These are phyloP conservation scores for Tricholoma saponaceum DNA, from an alignment of 768 basidiomycete species.

Conservation along the genomic window DNA sequence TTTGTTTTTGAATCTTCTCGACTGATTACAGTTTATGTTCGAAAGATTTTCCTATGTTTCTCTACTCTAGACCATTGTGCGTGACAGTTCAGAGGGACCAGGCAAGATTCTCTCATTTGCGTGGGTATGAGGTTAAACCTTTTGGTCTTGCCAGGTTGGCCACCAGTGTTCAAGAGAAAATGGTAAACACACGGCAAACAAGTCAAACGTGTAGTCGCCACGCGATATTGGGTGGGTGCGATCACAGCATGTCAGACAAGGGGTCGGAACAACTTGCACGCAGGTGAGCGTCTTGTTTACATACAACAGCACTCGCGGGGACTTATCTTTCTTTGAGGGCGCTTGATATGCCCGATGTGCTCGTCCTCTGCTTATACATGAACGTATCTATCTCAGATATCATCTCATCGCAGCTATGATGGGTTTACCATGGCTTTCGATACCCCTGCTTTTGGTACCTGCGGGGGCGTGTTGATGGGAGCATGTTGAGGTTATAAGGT, in stretches of 20 bases:
- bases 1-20: neutral
- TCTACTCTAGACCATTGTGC: too few relatives aligned
- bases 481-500: neutral
- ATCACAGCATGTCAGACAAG: neutral
- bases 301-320: neutral
- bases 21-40: neutral
- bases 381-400: neutral
- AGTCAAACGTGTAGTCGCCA: neutral
- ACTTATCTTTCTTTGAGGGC: neutral
- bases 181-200: neutral
- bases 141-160: neutral
- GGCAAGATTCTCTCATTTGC: neutral
- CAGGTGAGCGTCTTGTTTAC: neutral
- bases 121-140: neutral
- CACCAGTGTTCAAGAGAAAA: neutral
- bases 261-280: neutral
- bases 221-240: neutral
- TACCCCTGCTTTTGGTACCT: neutral
- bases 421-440: neutral
- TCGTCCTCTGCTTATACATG: neutral
- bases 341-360: neutral
- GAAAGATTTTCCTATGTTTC: too few relatives aligned
- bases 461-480: conserved; percentile 5
- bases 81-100: neutral
- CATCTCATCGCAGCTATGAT: neutral